Evolutionary conservation across 2,329 filamentous ascomycete species (phyloP).

Genomic region (Alternaria arbusti): DNA sequence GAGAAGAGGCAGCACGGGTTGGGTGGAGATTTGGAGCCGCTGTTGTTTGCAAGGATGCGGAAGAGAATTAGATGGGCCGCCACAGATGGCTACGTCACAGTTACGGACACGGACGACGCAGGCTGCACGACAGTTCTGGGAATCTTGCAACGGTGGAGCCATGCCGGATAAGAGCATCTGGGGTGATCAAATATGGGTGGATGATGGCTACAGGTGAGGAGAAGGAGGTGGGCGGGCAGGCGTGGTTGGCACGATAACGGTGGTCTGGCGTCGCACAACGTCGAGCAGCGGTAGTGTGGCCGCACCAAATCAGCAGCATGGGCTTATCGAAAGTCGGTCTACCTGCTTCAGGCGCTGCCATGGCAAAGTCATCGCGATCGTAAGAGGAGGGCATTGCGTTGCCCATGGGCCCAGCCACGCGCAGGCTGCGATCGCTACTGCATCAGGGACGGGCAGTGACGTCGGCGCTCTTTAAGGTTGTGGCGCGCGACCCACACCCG

Average conservation of each 20-base stretch:
- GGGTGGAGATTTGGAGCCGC: background rate
- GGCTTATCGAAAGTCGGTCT: constrained; percentile 4
- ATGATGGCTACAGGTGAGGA: constrained; percentile 6
- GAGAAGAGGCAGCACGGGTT: background rate
- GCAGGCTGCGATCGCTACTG: constrained; percentile 1
- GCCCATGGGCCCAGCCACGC: constrained; percentile 13
- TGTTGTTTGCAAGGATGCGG: background rate
- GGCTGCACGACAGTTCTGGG: background rate
- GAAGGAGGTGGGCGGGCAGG: constrained; percentile 6
- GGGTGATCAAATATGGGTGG: background rate
- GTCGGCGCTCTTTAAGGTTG: constrained; percentile 17
- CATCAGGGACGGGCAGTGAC: constrained; percentile 12
- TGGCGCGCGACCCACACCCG: constrained; percentile 19
- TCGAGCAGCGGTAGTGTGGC: background rate
- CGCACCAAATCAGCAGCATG: background rate
- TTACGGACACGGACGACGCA: background rate
- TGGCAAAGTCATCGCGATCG: background rate
- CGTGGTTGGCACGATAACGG: constrained; percentile 16
- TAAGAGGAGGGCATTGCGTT: background rate
- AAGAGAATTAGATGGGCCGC: constrained; percentile 1
- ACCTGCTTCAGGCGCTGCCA: background rate
- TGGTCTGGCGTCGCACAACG: background rate
- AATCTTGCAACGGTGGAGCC: background rate
- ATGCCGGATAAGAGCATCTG: background rate
- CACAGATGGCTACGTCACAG: constrained; percentile 18